Conservation (phyloP, 2,329 filamentous ascomycete species). For the Dryadomyces quercivorus region DNA sequence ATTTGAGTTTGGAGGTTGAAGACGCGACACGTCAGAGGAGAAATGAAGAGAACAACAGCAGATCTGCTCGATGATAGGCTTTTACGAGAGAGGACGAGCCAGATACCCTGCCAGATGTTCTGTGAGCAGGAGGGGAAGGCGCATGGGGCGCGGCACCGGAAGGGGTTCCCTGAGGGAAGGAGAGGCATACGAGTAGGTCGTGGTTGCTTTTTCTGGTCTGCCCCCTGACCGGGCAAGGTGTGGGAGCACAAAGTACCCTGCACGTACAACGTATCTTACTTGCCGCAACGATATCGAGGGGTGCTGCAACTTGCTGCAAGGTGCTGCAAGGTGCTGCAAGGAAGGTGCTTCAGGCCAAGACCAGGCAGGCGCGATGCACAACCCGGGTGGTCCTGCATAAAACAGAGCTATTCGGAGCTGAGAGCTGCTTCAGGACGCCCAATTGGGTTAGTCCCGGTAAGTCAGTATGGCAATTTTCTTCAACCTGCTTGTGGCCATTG, state of each 20-base stretch:
- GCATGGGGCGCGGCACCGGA: not conserved
- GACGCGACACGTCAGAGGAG: not conserved
- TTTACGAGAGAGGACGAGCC: too few relatives aligned
- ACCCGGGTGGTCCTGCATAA: not conserved
- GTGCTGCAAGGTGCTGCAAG: not conserved
- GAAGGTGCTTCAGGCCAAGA: not conserved
- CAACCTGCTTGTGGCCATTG: too few relatives aligned
- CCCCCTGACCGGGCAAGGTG: not conserved
- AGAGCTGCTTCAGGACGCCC: not conserved
- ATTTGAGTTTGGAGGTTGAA: not conserved
- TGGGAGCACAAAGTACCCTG: not conserved
- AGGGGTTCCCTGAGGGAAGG: not conserved
- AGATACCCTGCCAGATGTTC: too few relatives aligned
- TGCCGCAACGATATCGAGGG: too few relatives aligned
- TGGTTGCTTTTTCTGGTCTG: not conserved
- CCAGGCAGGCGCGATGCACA: not conserved
- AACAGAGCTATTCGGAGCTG: not conserved
- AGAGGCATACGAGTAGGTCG: not conserved
- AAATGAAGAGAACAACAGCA: not conserved
- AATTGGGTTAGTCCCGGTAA: not conserved
- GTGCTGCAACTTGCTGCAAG: not conserved
- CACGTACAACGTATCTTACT: too few relatives aligned
- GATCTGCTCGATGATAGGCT: too few relatives aligned
- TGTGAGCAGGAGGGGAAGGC: not conserved
- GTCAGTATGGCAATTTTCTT: not conserved